A percentile compares a stretch with the other conserved stretches of the same genome.
These are phyloP conservation scores for Sequoiadendron giganteum DNA, from an alignment of 75 land plant genomes.

Conservation along the genomic window DNA sequence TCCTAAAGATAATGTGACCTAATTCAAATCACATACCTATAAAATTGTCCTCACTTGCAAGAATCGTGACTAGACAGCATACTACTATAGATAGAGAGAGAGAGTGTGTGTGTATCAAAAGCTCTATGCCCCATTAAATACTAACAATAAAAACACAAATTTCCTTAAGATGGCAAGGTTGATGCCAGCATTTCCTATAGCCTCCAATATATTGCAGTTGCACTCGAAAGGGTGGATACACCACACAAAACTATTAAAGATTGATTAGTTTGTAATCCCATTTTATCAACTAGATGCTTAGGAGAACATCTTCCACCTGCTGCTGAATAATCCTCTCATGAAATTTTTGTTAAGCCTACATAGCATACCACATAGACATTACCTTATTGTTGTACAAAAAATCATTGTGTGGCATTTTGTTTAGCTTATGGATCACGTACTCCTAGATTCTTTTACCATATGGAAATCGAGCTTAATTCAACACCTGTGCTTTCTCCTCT, in stretches of 20 bases:
- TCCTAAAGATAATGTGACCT: slow-evolving; percentile 17
- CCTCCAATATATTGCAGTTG: not conserved
- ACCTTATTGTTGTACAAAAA: not conserved
- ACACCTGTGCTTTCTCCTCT: not conserved
- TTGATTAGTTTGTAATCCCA: not conserved
- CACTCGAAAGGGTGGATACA: not conserved
- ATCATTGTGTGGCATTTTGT: not conserved
- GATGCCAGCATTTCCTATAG: too few relatives aligned
- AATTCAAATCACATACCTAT: too few relatives aligned
- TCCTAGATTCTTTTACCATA: not conserved
- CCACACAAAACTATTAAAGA: not conserved
- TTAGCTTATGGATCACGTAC: not conserved
- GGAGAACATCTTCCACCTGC: not conserved
- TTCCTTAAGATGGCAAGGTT: too few relatives aligned
- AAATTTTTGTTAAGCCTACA: not conserved
- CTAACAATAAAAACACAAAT: too few relatives aligned
- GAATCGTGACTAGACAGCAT: too few relatives aligned
- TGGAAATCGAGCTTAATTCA: not conserved
- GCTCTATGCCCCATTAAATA: too few relatives aligned
- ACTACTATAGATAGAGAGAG: too few relatives aligned
- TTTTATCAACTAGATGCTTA: not conserved
- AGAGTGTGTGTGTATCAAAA: too few relatives aligned
- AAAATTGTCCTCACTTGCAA: too few relatives aligned
- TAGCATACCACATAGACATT: not conserved
- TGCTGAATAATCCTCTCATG: not conserved